Percentiles rank a stretch among this genome's conserved stretches.
Conservation (phyloP, 2,329 filamentous ascomycete genomes). For the Colletotrichum cuscutae region DNA sequence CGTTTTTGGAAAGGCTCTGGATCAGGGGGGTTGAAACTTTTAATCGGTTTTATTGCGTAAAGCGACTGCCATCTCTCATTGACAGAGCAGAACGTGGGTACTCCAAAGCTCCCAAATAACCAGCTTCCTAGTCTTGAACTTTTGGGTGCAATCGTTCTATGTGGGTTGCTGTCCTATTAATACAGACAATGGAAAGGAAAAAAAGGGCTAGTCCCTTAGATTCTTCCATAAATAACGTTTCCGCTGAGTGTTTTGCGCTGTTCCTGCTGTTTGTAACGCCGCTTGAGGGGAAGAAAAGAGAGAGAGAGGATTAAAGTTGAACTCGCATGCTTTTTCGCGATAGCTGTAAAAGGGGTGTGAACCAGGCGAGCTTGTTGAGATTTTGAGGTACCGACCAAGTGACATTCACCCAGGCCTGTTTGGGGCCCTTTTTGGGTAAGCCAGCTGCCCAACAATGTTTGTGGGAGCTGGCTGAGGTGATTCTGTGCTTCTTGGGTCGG, state of each 20-base stretch:
- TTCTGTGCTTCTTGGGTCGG: neutral
- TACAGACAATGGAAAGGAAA: conserved; percentile 38
- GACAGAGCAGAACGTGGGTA: neutral
- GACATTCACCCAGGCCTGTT: neutral
- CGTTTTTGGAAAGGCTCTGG: neutral
- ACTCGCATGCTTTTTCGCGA: conserved; percentile 9
- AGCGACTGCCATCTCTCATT: conserved; percentile 2
- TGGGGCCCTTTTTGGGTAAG: neutral
- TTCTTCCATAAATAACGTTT: conserved; percentile 13
- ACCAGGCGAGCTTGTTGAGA: neutral
- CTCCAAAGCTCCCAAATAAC: conserved; percentile 3
- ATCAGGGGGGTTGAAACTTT: neutral
- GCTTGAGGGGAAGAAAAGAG: conserved; percentile 1
- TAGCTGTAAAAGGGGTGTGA: neutral
- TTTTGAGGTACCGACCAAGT: neutral
- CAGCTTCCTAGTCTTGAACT: conserved; percentile 25
- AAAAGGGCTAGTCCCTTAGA: neutral
- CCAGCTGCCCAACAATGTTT: neutral
- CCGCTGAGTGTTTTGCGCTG: neutral
- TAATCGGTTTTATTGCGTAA: conserved; percentile 10
- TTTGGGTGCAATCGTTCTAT: conserved; percentile 37
- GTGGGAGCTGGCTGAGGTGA: neutral
- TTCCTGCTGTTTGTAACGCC: conserved; percentile 13
- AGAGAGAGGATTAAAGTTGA: conserved; percentile 13
- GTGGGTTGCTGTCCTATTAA: conserved; percentile 41